A percentile compares a stretch with the other conserved stretches of the same genome.
Conservation (phyloP, 116 monocot genomes). For the Iris pallida region DNA sequence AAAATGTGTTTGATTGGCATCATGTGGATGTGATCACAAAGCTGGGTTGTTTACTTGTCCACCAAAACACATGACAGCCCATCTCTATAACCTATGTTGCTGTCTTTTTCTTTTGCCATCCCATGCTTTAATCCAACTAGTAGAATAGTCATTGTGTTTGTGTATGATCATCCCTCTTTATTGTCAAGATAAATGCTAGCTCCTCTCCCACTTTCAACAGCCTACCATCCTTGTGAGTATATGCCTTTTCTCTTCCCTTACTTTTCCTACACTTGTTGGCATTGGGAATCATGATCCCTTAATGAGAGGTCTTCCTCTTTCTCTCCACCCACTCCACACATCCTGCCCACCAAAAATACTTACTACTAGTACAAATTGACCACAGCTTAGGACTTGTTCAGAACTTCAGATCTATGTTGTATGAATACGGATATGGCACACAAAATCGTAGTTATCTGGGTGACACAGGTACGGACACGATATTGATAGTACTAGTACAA, state of each 20-base stretch:
- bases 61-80: constrained; percentile 2
- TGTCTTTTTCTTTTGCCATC: background rate
- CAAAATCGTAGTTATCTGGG: too few relatives aligned
- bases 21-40: background rate
- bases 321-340: too few relatives aligned
- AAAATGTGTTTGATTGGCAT: background rate
- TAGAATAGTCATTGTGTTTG: background rate
- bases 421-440: too few relatives aligned
- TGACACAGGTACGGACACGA: too few relatives aligned
- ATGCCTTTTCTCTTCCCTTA: constrained; percentile 7
- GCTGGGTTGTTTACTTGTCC: constrained; percentile 8
- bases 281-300: too few relatives aligned
- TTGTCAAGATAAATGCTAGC: background rate
- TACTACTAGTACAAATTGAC: too few relatives aligned
- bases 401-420: too few relatives aligned
- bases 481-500: too few relatives aligned
- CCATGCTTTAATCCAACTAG: constrained; percentile 6
- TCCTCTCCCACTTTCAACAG: background rate
- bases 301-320: too few relatives aligned
- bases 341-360: too few relatives aligned
- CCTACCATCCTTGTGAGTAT: constrained; percentile 7
- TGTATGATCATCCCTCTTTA: too few relatives aligned
- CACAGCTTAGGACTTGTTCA: too few relatives aligned
- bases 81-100: constrained; percentile 2
- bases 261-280: background rate